Evolutionary conservation across 257 asterid species (phyloP).

Genomic region (Euphrasia confusa): DNA sequence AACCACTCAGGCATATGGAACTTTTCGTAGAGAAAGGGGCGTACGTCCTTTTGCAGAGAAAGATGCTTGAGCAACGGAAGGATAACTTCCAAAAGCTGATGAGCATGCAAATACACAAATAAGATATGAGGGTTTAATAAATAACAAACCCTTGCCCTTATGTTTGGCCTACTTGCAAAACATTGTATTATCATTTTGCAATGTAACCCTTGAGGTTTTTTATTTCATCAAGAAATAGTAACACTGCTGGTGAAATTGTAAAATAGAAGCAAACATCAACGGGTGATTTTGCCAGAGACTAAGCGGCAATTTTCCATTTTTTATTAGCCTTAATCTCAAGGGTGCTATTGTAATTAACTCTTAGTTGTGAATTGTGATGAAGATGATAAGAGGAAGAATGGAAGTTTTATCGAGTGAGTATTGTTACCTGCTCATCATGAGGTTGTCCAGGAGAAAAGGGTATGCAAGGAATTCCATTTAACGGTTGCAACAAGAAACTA

Average conservation of each 20-base stretch:
- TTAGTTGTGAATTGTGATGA: no score
- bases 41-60: constrained; percentile 56
- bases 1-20: constrained; percentile 85
- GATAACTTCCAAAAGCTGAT: constrained; percentile 66
- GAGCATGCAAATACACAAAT: constrained; percentile 8
- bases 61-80: constrained; percentile 75
- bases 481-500: constrained; percentile 73
- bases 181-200: no score
- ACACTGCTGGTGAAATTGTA: no score
- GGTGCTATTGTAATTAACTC: no score
- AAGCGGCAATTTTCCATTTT: no score
- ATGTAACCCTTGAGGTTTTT: no score
- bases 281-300: no score
- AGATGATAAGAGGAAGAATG: not conserved
- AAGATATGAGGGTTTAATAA: constrained; percentile 12
- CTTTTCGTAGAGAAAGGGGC: constrained; percentile 52
- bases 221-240: no score
- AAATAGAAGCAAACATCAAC: no score
- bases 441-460: constrained; percentile 45
- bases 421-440: constrained; percentile 53
- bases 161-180: no score
- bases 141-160: no score
- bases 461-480: constrained; percentile 72
- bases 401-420: not conserved
- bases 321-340: no score